Evolutionary conservation across 176 grass and related monocot genomes (phyloP).

Genomic region (Cocos nucifera): DNA sequence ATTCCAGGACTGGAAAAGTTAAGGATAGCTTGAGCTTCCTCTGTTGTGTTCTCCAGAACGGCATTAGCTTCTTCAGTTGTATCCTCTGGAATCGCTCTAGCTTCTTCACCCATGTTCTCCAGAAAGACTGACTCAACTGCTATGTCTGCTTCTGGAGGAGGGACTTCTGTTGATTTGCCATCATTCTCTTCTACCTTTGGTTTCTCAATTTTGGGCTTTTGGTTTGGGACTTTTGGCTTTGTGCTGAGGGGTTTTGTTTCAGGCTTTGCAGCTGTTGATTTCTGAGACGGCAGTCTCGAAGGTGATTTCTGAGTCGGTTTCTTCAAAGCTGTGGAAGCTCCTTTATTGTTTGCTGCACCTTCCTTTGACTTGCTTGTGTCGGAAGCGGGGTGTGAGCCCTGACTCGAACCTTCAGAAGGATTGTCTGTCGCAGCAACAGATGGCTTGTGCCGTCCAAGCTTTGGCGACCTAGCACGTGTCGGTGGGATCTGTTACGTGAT

Average conservation of each 20-base stretch:
- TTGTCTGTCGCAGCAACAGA: conserved; percentile 33
- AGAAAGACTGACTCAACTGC: conserved; percentile 4
- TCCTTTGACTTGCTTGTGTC: conserved; percentile 30
- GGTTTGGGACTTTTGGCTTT: conserved; percentile 36
- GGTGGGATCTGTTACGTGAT: conserved; percentile 59
- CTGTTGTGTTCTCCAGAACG: background rate
- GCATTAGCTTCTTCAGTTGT: no score
- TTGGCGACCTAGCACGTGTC: conserved; percentile 83
- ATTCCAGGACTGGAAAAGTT: conserved; percentile 22
- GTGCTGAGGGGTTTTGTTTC: conserved; percentile 24
- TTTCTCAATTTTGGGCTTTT: conserved; percentile 49
- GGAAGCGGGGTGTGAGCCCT: conserved; percentile 34
- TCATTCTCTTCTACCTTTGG: conserved; percentile 30
- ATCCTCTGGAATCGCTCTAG: no score
- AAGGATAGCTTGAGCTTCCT: conserved; percentile 17
- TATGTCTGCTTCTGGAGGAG: conserved; percentile 21
- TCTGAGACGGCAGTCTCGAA: conserved; percentile 26
- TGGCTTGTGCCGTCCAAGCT: conserved; percentile 77
- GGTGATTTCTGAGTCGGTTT: conserved; percentile 46
- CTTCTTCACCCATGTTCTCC: conserved; percentile 17
- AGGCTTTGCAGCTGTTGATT: conserved; percentile 18
- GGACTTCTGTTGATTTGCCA: conserved; percentile 19
- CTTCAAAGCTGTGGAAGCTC: conserved; percentile 19
- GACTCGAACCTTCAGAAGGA: conserved; percentile 46
- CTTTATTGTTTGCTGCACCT: conserved; percentile 25